Evolutionary conservation across 768 basidiomycete species (phyloP).

Genomic region (Ephemerocybe angulata): DNA sequence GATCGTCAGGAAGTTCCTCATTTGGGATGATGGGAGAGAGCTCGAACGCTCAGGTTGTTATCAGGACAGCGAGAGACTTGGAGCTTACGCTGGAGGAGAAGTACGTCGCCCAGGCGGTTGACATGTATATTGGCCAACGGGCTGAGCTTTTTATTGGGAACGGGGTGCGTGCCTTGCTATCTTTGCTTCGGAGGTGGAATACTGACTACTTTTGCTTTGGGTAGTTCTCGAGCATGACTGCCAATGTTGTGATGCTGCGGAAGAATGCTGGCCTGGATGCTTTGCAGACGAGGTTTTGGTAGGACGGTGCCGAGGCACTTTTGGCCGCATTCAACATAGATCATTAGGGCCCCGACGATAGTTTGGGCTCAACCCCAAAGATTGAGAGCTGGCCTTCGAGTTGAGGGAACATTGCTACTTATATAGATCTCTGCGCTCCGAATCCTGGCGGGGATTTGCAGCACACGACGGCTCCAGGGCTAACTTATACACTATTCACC

Average conservation of each 20-base stretch:
- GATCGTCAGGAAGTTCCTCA: not conserved
- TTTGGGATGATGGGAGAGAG: not conserved
- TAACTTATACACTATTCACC: no score
- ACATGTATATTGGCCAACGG: conserved; percentile 64
- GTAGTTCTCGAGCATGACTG: conserved; percentile 37
- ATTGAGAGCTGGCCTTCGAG: no score
- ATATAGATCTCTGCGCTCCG: no score
- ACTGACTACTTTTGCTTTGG: not conserved
- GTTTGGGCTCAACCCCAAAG: no score
- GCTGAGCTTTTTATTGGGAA: conserved; percentile 69
- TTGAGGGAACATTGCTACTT: no score
- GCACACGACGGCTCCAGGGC: no score
- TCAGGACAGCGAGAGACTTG: conserved; percentile 51
- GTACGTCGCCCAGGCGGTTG: conserved; percentile 55
- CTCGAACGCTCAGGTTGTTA: not conserved
- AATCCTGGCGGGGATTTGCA: no score
- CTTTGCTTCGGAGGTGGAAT: not conserved
- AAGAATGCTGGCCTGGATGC: conserved; percentile 26
- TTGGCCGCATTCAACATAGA: no score
- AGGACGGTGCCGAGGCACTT: no score
- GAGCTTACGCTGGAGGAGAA: conserved; percentile 50
- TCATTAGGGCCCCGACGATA: no score
- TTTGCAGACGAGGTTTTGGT: conserved; percentile 32
- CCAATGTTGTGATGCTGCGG: conserved; percentile 33
- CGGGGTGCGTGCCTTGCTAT: conserved; percentile 45